phyloP scores from a whole-genome alignment of 2,329 filamentous ascomycete genomes.

The Kalmusia sp. region DNA sequence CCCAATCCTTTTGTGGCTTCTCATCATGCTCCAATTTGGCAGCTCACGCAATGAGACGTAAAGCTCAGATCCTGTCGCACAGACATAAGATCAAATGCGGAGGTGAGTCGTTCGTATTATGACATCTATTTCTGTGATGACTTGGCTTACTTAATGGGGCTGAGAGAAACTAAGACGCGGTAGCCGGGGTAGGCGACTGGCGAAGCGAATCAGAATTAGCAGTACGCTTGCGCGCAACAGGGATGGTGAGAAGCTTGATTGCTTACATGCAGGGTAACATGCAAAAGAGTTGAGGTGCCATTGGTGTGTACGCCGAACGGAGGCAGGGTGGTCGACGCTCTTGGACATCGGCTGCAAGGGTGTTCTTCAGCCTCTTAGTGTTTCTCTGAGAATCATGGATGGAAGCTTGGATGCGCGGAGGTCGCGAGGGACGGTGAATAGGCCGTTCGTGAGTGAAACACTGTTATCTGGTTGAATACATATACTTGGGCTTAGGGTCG shows the following conservation, averaged over 20 bases:
- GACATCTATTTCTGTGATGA: constrained; percentile 21
- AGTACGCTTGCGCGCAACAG: not conserved
- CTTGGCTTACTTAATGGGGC: constrained; percentile 16
- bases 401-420: constrained; percentile 1
- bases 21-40: not conserved
- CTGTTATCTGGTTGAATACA: not conserved
- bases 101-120: not conserved
- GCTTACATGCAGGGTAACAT: constrained; percentile 19
- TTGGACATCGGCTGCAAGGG: not conserved
- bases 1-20: not conserved
- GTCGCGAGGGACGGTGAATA: not conserved
- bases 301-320: constrained; percentile 1
- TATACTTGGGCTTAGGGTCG: not conserved
- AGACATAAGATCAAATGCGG: not conserved
- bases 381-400: too few species aligned
- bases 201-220: constrained; percentile 10
- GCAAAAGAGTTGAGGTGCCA: not conserved
- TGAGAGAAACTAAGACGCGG: not conserved
- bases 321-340: not conserved
- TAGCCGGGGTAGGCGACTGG: constrained; percentile 10
- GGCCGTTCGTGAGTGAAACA: not conserved
- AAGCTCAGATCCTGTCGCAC: not conserved
- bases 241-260: constrained; percentile 14
- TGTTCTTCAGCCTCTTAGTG: not conserved
- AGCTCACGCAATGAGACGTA: not conserved